These are phyloP conservation scores for Suillus brevipes DNA, from an alignment of 768 basidiomycete species.

Conservation along the genomic window DNA sequence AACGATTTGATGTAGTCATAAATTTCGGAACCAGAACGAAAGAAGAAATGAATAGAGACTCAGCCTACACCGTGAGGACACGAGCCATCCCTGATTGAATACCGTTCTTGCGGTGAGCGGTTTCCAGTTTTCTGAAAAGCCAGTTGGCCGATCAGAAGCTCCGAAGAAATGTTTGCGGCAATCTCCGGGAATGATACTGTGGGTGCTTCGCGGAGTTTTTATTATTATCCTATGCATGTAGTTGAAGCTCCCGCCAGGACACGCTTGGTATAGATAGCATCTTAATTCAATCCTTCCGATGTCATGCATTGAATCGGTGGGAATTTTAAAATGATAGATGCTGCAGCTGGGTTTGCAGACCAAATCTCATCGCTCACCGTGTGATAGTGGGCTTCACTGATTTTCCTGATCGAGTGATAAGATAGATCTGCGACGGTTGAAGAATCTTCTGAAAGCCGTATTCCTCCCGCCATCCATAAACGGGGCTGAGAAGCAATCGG, in stretches of 20 bases:
- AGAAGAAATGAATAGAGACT: background rate
- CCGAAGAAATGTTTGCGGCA: background rate
- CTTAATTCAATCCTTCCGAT: background rate
- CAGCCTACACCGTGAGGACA: background rate
- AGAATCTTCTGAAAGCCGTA: no score
- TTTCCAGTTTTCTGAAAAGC: background rate
- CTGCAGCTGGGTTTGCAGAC: background rate
- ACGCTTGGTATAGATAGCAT: background rate
- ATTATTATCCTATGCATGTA: background rate
- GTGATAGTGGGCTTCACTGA: background rate
- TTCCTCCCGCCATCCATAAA: background rate
- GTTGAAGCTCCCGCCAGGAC: background rate
- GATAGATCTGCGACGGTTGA: background rate
- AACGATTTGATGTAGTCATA: background rate
- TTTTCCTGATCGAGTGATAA: background rate
- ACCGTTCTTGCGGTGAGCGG: conserved; percentile 2
- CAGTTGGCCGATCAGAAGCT: background rate
- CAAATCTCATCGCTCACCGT: no score
- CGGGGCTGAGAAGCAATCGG: background rate
- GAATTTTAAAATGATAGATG: background rate
- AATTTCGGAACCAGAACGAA: background rate
- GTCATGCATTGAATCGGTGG: background rate
- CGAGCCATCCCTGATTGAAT: background rate
- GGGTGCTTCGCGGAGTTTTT: background rate
- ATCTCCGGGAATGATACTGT: background rate